A percentile compares a stretch with the other conserved stretches of the same genome.
These are phyloP conservation scores for Capsella bursapastoris DNA, from an alignment of 345 rosid species.

Conservation along the genomic window DNA sequence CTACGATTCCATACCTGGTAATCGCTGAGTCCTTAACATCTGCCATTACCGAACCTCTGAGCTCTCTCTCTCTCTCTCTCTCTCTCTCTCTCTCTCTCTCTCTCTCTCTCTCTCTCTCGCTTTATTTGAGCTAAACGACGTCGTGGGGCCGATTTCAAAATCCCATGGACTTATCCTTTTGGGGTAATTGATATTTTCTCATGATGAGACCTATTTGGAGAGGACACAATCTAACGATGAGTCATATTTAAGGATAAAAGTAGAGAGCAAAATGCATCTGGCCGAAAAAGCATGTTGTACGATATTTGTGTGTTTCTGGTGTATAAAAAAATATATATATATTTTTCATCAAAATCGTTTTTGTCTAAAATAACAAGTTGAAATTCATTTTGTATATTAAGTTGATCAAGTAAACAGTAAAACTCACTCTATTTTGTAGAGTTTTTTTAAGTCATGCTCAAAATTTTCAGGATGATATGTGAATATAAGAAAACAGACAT, in stretches of 20 bases:
- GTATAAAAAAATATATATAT: too few relatives aligned
- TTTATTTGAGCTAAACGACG: not conserved
- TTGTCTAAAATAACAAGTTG: too few relatives aligned
- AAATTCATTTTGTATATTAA: not conserved
- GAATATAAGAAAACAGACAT: too few relatives aligned
- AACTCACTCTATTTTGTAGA: not conserved
- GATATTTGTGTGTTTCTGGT: too few relatives aligned
- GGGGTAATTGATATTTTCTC: not conserved
- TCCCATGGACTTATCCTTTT: not conserved
- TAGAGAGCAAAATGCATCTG: not conserved
- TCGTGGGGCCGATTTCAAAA: not conserved
- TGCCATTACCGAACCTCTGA: constrained; percentile 33
- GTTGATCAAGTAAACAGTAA: not conserved
- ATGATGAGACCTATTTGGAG: not conserved
- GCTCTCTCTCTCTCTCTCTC: not conserved
- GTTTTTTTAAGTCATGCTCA: too few relatives aligned
- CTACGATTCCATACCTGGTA: constrained; percentile 79
- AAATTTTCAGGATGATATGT: too few relatives aligned
- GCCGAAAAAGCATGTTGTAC: not conserved
- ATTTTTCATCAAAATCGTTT: too few relatives aligned
- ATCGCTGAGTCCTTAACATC: constrained; percentile 34
- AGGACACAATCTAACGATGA: not conserved
- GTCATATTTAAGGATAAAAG: not conserved
- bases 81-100: not conserved
- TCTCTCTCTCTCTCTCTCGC: not conserved